phyloP scores from a whole-genome alignment of 2,329 filamentous ascomycete genomes.

The Acrocalymma vagum region DNA sequence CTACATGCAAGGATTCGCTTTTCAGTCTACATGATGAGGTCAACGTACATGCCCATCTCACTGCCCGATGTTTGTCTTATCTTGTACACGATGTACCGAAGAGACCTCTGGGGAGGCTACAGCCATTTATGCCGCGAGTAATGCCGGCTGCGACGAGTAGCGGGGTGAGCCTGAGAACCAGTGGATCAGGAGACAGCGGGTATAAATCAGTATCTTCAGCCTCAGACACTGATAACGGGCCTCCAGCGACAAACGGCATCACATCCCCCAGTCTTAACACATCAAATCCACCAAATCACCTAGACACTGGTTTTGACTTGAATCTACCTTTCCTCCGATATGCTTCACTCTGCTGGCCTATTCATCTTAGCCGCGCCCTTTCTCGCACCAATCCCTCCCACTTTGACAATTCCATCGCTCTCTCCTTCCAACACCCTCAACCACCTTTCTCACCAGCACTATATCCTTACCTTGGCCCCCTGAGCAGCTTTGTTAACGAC shows the following conservation, averaged over 20 bases:
- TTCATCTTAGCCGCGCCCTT: conserved; percentile 39
- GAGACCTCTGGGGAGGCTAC: conserved; percentile 26
- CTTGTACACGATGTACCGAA: conserved; percentile 37
- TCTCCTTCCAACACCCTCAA: neutral
- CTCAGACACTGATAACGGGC: conserved; percentile 26
- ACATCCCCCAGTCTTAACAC: conserved; percentile 5
- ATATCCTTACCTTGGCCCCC: conserved; percentile 33
- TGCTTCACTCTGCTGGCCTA: conserved; percentile 39
- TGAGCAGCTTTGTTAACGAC: conserved; percentile 34
- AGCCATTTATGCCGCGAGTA: conserved; percentile 18
- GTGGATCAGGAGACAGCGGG: conserved; percentile 37
- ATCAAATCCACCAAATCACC: conserved; percentile 7
- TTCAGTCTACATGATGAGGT: conserved; percentile 35
- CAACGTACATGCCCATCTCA: conserved; percentile 36
- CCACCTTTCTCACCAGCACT: conserved; percentile 6
- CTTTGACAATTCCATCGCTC: too few relatives aligned
- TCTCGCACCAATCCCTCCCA: conserved; percentile 4
- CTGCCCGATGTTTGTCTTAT: conserved; percentile 36
- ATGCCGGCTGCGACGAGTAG: conserved; percentile 20
- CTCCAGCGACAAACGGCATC: conserved; percentile 2
- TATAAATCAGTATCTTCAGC: conserved; percentile 37
- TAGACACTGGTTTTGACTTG: conserved; percentile 28
- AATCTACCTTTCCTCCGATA: conserved; percentile 41
- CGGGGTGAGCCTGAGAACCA: conserved; percentile 32
- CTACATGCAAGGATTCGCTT: conserved; percentile 21